Evolutionary conservation across 345 rosid species (phyloP).

Genomic region (Salix viminalis): DNA sequence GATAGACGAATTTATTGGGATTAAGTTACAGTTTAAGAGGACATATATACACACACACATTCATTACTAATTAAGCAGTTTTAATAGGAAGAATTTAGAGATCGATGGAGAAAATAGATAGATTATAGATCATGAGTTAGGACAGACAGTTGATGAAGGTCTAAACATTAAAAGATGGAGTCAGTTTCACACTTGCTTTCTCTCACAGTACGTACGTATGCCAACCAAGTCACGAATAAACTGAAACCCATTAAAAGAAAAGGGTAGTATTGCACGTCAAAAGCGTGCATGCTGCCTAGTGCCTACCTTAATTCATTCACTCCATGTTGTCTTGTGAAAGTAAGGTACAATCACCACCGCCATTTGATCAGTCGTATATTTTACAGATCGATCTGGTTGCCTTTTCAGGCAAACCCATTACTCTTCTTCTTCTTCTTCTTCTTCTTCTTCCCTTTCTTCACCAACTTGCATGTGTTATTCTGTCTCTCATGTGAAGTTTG

Average conservation of each 20-base stretch:
- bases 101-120: no score
- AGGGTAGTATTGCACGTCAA: constrained; percentile 29
- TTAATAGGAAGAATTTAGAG: no score
- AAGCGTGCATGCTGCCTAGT: constrained; percentile 23
- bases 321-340: constrained; percentile 34
- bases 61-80: no score
- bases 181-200: constrained; percentile 10
- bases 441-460: neutral
- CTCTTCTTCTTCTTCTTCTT: neutral
- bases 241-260: constrained; percentile 24
- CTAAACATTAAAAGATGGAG: constrained; percentile 1
- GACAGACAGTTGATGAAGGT: neutral
- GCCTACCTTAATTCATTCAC: constrained; percentile 10
- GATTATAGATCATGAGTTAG: neutral
- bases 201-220: neutral
- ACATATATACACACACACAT: no score
- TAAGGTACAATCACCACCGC: constrained; percentile 19
- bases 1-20: no score
- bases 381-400: constrained; percentile 14
- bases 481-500: constrained; percentile 4
- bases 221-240: constrained; percentile 24
- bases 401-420: constrained; percentile 33
- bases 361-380: neutral
- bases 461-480: neutral
- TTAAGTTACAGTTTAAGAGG: no score